Evolutionary conservation across 345 rosid genomes (phyloP).

Genomic region (Populus pruinosa): DNA sequence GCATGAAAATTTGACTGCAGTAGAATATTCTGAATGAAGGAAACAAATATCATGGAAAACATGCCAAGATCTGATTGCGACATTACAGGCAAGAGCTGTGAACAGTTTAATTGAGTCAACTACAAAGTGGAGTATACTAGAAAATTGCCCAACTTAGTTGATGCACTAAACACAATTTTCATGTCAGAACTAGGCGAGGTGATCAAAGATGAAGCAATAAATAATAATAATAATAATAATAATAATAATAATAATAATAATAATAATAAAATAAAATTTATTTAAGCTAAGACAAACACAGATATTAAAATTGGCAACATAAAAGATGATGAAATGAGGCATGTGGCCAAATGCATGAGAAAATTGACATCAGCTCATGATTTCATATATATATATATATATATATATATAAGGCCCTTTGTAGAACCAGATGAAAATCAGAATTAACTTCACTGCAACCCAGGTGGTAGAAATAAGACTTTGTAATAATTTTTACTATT

Average conservation of each 20-base stretch:
- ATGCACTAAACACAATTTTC: neutral
- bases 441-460: neutral
- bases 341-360: neutral
- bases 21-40: neutral
- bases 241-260: too few relatives aligned
- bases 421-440: neutral
- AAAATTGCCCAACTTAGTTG: neutral
- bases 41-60: neutral
- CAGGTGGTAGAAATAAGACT: neutral
- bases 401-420: neutral
- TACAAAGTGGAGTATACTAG: neutral
- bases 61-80: neutral
- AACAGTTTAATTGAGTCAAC: neutral
- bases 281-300: neutral
- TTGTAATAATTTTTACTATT: neutral
- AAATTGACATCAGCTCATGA: neutral
- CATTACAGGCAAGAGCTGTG: neutral
- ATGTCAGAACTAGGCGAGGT: neutral
- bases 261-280: neutral
- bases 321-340: neutral
- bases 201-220: constrained; percentile 2
- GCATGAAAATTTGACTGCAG: neutral
- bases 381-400: neutral
- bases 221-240: too few relatives aligned
- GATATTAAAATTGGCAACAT: neutral